phyloP scores from a whole-genome alignment of 2,329 filamentous ascomycete genomes.

The Thielaviopsis populi region DNA sequence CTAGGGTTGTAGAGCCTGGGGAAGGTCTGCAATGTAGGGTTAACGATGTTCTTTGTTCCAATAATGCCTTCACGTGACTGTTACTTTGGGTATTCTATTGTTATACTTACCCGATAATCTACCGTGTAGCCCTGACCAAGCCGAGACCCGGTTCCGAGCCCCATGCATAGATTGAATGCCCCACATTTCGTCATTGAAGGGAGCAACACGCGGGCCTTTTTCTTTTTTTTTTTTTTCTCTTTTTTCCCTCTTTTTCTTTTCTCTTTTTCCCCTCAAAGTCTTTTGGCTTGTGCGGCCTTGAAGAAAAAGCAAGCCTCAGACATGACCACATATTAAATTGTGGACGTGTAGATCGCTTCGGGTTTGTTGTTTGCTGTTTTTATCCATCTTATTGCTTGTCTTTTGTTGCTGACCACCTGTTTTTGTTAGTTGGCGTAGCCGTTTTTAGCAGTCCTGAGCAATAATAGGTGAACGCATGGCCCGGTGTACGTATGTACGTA shows the following conservation, averaged over 20 bases:
- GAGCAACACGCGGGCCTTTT: not conserved
- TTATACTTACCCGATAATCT: not conserved
- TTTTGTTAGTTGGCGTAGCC: not conserved
- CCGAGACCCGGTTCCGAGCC: not conserved
- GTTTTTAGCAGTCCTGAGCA: not conserved
- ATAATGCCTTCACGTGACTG: too few relatives aligned
- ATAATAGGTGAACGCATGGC: too few relatives aligned
- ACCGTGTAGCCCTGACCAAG: not conserved
- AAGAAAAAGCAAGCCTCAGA: not conserved
- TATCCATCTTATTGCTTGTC: not conserved
- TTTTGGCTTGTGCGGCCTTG: not conserved
- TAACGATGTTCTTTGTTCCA: too few relatives aligned
- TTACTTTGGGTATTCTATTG: not conserved
- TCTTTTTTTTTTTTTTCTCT: too few relatives aligned
- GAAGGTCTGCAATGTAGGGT: too few relatives aligned
- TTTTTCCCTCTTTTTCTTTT: too few relatives aligned
- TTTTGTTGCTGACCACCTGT: not conserved
- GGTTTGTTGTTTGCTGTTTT: not conserved
- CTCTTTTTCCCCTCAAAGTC: not conserved
- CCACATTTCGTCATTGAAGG: conserved; percentile 2
- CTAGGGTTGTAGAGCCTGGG: not conserved
- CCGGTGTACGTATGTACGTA: not conserved
- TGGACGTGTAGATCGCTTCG: not conserved
- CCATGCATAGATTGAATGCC: not conserved
- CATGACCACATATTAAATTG: not conserved